Evolutionary conservation across 148 eudicot species (phyloP), one percentile per base, ranked within the genome.

Genomic region (Cornus florida): DNA sequence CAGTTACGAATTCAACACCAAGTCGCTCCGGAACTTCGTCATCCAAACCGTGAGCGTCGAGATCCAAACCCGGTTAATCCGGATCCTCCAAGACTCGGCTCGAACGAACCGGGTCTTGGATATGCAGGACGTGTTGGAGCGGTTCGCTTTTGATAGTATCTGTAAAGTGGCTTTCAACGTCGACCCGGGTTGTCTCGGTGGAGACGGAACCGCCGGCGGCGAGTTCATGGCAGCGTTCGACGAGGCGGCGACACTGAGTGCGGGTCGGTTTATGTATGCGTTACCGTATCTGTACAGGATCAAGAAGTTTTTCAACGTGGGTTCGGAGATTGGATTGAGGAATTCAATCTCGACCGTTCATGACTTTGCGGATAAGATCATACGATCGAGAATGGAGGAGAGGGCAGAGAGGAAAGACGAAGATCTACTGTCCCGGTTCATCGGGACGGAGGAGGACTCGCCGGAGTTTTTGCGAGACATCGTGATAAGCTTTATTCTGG

Each of bases 171-270:
- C 98, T 0, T 92, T 94, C 32, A 85, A 89, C 67, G 88, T 89
- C 5, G 98, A 94, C 76, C 98, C 98, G 4, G 87, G 86, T 39
- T 90, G 96, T 71, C 78, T 94, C 2, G 83, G 86, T 1, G 86
- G 79, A 4, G 84, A 86, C 6, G 87, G 82, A 4, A 83, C 84
- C 5, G 82, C 75, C 0, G 89, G 84, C 41, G 75, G 75, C 0
- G 91, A 84, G 59, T 94, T 94, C 76, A 92, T 91, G 92, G 77
- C 60, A 57, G 89, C 92, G 20, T 94, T 94, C 31, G 93, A 92
- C 13, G 90, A 83, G 6, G 96, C 96, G 4, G 73, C 92, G 11
- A 80, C 67, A n/a, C 81, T 90, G 10, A 87, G 90, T 74, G 80
- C 90, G 10, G 86, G 82, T 6, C 85, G 98, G 75, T 92, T 90